phyloP scores from a whole-genome alignment of 345 rosid genomes.

The Gossypium bickii region DNA sequence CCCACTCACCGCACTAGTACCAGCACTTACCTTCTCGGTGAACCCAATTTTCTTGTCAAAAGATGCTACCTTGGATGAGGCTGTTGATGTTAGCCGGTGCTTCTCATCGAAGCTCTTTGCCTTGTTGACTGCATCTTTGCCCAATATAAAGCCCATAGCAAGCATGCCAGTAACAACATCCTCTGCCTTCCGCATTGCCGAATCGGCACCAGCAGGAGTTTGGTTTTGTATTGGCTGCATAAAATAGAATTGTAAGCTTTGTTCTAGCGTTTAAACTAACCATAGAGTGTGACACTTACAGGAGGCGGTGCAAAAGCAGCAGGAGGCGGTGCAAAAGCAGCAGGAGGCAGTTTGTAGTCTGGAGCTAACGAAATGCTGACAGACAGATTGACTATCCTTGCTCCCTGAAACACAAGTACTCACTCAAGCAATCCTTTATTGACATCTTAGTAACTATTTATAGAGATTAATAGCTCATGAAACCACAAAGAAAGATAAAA shows the following conservation, averaged over 20 bases:
- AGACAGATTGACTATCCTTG: constrained; percentile 80
- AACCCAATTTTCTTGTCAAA: constrained; percentile 79
- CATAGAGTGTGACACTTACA: constrained; percentile 37
- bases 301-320: constrained; percentile 53
- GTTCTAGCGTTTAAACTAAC: constrained; percentile 5
- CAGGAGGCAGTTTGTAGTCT: constrained; percentile 77
- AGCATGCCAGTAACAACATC: constrained; percentile 88
- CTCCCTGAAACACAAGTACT: constrained; percentile 55
- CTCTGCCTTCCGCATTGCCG: constrained; percentile 78
- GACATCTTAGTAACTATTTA: too few relatives aligned
- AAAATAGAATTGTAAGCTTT: constrained; percentile 7
- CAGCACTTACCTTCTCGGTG: constrained; percentile 73
- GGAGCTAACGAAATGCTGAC: constrained; percentile 63
- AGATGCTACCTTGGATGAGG: constrained; percentile 82
- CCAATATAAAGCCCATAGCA: constrained; percentile 84
- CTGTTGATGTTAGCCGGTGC: constrained; percentile 82
- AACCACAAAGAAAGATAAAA: too few relatives aligned
- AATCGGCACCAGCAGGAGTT: constrained; percentile 53
- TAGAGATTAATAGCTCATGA: too few relatives aligned
- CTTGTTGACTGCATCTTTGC: constrained; percentile 85
- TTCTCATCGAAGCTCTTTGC: constrained; percentile 85
- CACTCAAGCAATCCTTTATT: constrained; percentile 1
- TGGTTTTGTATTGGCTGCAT: constrained; percentile 44
- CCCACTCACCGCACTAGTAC: constrained; percentile 67
- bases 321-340: constrained; percentile 47